These are phyloP conservation scores for Tuber borchii DNA, from an alignment of 495 filamentous ascomycete species.

Conservation along the genomic window DNA sequence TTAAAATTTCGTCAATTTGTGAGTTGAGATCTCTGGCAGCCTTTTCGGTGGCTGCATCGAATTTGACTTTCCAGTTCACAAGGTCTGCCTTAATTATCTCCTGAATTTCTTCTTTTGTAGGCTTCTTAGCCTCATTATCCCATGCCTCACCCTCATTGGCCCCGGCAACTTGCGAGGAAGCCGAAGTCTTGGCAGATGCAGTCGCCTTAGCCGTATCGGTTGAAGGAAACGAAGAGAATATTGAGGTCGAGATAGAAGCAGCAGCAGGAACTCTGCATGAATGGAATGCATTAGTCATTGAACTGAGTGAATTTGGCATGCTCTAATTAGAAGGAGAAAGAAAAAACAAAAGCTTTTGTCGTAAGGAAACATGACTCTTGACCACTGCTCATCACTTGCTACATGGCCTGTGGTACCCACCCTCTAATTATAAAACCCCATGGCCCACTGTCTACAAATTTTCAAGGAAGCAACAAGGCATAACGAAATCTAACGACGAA, in stretches of 20 bases:
- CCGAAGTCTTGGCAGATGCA: constrained; percentile 26
- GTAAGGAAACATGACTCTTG: constrained; percentile 6
- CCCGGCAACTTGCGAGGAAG: constrained; percentile 25
- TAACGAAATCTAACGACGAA: constrained; percentile 7
- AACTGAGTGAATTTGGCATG: neutral
- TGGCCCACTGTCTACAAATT: constrained; percentile 13
- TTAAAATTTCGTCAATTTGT: constrained; percentile 70
- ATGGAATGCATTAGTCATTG: constrained; percentile 4
- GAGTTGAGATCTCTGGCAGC: constrained; percentile 64
- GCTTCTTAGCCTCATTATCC: constrained; percentile 40
- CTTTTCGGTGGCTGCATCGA: constrained; percentile 71
- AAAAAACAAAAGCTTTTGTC: neutral
- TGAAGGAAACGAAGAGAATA: constrained; percentile 29
- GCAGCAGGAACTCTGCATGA: constrained; percentile 31
- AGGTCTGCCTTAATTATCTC: constrained; percentile 73
- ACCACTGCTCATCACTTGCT: constrained; percentile 8
- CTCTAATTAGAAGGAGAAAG: neutral
- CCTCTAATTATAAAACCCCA: constrained; percentile 25
- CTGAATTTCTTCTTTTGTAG: constrained; percentile 49
- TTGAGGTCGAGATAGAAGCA: constrained; percentile 19
- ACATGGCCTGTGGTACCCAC: neutral
- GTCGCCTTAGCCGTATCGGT: constrained; percentile 26
- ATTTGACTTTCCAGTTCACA: constrained; percentile 73
- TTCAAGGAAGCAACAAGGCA: constrained; percentile 15
- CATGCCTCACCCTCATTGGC: constrained; percentile 10